Base-by-base conservation (phyloP, 2,329 filamentous ascomycete species). In the Fusarium citri region DNA sequence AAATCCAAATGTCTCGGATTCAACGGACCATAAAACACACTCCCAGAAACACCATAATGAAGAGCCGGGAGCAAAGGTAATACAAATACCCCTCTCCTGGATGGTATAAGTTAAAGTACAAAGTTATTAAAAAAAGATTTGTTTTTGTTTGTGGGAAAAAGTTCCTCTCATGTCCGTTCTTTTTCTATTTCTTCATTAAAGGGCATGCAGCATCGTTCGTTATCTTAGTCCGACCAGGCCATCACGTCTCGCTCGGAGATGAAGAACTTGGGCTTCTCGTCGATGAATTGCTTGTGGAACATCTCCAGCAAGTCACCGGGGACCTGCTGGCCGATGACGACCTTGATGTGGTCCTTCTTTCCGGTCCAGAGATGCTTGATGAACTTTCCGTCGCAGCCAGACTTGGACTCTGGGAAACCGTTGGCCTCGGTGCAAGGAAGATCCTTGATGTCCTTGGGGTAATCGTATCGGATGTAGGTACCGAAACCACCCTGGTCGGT, bases 401-500 rank as follows among this genome's bases (percentile, higher is more conserved):
- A 76, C 23, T 74, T 68, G 54, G 77, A 79, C 72, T 82, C 76
- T 30, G 80, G 80, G 68, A 79, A 83, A 23, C 82, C 82, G 72
- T 84, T 84, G 68, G 82, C 82, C 59, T 84, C 82, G 20, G 72
- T 76, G 62, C 82, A 83, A 9, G 78, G 77, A 10, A 83, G 77
- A 64, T 78, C 77, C 66, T 77, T 77, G 68, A 84, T 82, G 64
- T 81, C 78, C 60, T 81, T 76, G 43, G 74, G 76, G 62, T 78
- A 82, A 58, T 81, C 79, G 74, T 84, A 84, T 40, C 82, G 79
- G 55, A 83, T 78, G 58, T 75, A 80, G 12, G 78, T 82, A 72
- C 82, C 82, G 69, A 84, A 84, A 16, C 80, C 82, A 46, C 81
- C 81, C 73, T 84, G 82, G 40, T 82, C 80, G 9, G 80, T 82